These are phyloP conservation scores for Bretschneidera sinensis DNA, from an alignment of 345 rosid species.

Conservation along the genomic window DNA sequence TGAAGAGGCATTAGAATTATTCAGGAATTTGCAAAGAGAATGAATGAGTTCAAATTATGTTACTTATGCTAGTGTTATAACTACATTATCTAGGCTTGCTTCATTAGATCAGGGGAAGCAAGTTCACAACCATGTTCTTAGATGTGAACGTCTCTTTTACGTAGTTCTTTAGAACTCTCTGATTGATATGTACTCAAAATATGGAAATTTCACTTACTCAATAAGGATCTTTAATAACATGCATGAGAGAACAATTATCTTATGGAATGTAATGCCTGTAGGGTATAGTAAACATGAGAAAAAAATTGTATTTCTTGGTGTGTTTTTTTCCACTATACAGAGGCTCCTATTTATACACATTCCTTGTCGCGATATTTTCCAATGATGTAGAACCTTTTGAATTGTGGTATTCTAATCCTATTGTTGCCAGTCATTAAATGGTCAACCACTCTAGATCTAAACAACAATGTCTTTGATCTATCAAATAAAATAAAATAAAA, in stretches of 20 bases:
- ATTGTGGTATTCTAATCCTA: no score
- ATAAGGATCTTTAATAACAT: slow-evolving; percentile 60
- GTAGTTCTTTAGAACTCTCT: slow-evolving; percentile 74
- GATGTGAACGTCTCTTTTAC: slow-evolving; percentile 50
- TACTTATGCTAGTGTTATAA: slow-evolving; percentile 72
- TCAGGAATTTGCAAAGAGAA: slow-evolving; percentile 52
- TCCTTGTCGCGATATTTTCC: no score
- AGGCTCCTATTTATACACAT: no score
- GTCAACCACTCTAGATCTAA: no score
- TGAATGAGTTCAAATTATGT: slow-evolving; percentile 81
- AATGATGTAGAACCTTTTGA: no score
- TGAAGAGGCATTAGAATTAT: slow-evolving; percentile 66
- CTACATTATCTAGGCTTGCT: slow-evolving; percentile 79
- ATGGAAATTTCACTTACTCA: slow-evolving; percentile 63
- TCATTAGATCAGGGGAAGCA: slow-evolving; percentile 79
- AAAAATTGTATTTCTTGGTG: no score
- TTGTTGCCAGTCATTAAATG: no score
- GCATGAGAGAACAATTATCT: slow-evolving; percentile 63
- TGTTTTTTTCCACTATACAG: no score
- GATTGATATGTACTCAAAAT: slow-evolving; percentile 94
- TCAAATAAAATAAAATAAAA: no score
- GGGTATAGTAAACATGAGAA: slow-evolving; percentile 80
- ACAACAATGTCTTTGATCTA: no score
- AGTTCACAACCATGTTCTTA: slow-evolving; percentile 67
- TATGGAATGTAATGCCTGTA: slow-evolving; percentile 86